Base-by-base conservation (phyloP, 2,329 filamentous ascomycete species). In the Fusarium odoratissimum region DNA sequence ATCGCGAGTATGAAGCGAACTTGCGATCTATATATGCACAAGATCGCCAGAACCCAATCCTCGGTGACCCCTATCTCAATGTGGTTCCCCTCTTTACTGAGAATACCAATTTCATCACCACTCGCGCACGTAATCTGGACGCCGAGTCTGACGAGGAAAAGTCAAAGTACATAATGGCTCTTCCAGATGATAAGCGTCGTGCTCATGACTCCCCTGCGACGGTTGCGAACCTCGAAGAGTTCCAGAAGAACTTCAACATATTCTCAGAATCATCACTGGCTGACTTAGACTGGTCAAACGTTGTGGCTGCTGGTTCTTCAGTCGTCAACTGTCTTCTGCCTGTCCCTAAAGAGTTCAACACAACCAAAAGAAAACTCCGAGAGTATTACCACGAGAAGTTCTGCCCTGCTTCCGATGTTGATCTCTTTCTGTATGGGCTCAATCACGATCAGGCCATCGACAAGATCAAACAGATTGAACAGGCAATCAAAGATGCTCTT, bases 381-480 rank as follows among this genome's bases (percentile, higher is more conserved):
- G 84, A 91, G 82, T 97, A 94, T 80, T 97, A 95, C 74, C 94
- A 97, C 77, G 90, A 95, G 77, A 90, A 91, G 68, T 89, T 95
- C 71, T 93, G 92, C 16, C 94, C 94, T 1, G 93, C 94, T 2
- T 95, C 93, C 8, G 94, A 97, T 80, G 92, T 97, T 14, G 94
- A 97, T 79, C 86, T 97, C 5, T 97, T 97, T 79, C 83, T 97
- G 35, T 95, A 96, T 76, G 94, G 91, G 0, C 85, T 97, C 69
- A 91, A 87, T 13, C 93, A 96, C 75, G 89, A 94, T 52, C 85
- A 95, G 78, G 94, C 93, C 1, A 84, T 95, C 23, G 90, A 94
- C 77, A 96, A 97, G 84, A 96, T 97, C 81, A 92, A 92, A 78
- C 86, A 93, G 73, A 95, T 97, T 67, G 94, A 97, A 80, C 83